Percentiles rank a stretch among this genome's conserved stretches.
phyloP scores from a whole-genome alignment of 108 stramenopile species.

The Cyclotella cryptica region DNA sequence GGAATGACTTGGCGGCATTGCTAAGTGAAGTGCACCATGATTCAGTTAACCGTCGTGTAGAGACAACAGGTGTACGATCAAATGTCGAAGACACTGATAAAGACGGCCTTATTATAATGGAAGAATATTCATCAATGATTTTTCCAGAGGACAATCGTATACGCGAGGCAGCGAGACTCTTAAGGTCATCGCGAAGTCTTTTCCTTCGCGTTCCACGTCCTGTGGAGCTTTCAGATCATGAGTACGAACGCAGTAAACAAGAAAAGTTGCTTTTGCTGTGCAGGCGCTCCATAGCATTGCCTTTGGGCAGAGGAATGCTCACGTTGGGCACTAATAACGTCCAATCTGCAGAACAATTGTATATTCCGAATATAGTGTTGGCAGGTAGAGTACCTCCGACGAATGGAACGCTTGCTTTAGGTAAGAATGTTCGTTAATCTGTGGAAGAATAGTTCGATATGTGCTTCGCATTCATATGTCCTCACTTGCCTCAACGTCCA shows the following conservation, averaged over 20 bases:
- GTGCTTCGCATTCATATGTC: neutral
- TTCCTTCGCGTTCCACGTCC: slow-evolving; percentile 84
- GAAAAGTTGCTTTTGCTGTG: slow-evolving; percentile 84
- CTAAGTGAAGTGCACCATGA: neutral
- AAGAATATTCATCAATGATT: slow-evolving; percentile 82
- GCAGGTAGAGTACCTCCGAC: slow-evolving; percentile 92
- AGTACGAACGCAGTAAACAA: slow-evolving; percentile 89
- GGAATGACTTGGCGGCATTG: slow-evolving; percentile 76
- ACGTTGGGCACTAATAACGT: slow-evolving; percentile 90
- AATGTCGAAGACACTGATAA: slow-evolving; percentile 57
- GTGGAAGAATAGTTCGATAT: neutral
- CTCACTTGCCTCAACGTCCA: neutral
- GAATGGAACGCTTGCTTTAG: slow-evolving; percentile 84
- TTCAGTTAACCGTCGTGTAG: too few relatives aligned
- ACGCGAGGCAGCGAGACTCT: slow-evolving; percentile 85
- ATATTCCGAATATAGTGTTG: slow-evolving; percentile 89
- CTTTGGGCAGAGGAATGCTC: slow-evolving; percentile 96
- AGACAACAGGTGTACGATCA: neutral
- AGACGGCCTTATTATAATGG: slow-evolving; percentile 83
- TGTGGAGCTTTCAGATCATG: slow-evolving; percentile 90
- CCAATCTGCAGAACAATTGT: slow-evolving; percentile 85
- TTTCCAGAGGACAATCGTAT: slow-evolving; percentile 92
- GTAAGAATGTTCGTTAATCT: neutral
- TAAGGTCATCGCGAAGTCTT: slow-evolving; percentile 88
- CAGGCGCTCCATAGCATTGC: slow-evolving; percentile 86